These are phyloP conservation scores for Hypsizygus marmoreus DNA, from an alignment of 768 basidiomycete genomes.

Conservation along the genomic window DNA sequence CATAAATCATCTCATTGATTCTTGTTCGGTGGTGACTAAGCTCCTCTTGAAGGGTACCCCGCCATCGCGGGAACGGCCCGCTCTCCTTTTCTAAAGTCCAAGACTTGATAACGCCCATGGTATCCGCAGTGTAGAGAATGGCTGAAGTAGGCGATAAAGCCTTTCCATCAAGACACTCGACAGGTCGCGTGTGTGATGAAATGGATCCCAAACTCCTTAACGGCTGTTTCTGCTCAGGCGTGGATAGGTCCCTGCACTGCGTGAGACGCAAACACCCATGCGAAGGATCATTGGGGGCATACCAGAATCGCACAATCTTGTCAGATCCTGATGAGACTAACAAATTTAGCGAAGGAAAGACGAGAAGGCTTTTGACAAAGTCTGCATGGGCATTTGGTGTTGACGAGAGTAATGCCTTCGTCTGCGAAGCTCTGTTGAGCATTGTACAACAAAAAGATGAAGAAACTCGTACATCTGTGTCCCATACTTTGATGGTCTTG, in stretches of 20 bases:
- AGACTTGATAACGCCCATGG: conserved; percentile 84
- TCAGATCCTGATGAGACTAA: conserved; percentile 90
- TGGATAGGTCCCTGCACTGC: conserved; percentile 67
- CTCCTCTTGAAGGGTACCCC: conserved; percentile 52
- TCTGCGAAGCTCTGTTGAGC: conserved; percentile 45
- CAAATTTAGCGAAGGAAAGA: conserved; percentile 64
- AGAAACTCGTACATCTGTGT: conserved; percentile 58
- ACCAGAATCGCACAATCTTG: conserved; percentile 88
- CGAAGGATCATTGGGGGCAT: conserved; percentile 22
- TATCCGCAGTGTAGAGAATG: conserved; percentile 82
- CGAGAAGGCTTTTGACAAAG: conserved; percentile 85
- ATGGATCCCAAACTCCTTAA: conserved; percentile 65
- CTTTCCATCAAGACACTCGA: conserved; percentile 74
- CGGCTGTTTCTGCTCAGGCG: conserved; percentile 38
- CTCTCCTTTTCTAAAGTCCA: conserved; percentile 67
- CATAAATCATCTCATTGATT: conserved; percentile 71
- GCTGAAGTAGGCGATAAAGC: conserved; percentile 44
- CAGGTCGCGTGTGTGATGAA: conserved; percentile 85
- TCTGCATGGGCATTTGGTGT: conserved; percentile 77
- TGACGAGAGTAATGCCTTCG: conserved; percentile 66
- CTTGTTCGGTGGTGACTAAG: conserved; percentile 78
- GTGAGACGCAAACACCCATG: conserved; percentile 1
- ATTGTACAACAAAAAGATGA: conserved; percentile 5
- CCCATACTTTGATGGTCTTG: conserved; percentile 88
- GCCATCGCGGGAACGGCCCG: conserved; percentile 47